These are phyloP conservation scores for Tilletia setariae DNA, from an alignment of 1,284 basidiomycete species.

Conservation along the genomic window DNA sequence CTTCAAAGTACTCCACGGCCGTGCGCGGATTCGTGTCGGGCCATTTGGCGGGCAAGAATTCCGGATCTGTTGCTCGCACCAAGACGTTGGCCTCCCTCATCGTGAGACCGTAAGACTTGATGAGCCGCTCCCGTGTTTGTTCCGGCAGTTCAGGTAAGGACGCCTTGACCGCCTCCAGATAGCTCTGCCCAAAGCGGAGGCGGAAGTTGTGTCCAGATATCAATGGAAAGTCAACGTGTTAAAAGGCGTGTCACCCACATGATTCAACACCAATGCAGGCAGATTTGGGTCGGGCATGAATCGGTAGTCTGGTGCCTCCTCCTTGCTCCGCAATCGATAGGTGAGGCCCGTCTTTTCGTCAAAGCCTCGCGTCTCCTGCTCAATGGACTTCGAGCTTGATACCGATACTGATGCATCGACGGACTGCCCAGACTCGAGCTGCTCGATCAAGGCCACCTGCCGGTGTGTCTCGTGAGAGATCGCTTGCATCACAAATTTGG, in stretches of 20 bases:
- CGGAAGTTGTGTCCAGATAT: no score
- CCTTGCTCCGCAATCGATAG: conserved; percentile 78
- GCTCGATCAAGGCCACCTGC: conserved; percentile 65
- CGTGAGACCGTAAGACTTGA: conserved; percentile 62
- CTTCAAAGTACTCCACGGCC: conserved; percentile 73
- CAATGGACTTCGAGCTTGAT: conserved; percentile 49
- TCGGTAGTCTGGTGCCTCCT: conserved; percentile 89
- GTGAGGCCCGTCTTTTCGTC: conserved; percentile 79
- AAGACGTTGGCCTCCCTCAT: conserved; percentile 57
- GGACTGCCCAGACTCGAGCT: conserved; percentile 52
- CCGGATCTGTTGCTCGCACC: conserved; percentile 34
- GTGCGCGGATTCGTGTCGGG: conserved; percentile 47
- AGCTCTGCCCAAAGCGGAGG: neutral
- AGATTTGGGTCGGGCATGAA: conserved; percentile 98
- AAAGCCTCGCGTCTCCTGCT: conserved; percentile 87
- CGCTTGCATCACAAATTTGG: conserved; percentile 79
- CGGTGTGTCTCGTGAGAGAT: conserved; percentile 73
- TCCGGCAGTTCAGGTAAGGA: conserved; percentile 76
- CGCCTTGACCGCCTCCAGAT: conserved; percentile 61
- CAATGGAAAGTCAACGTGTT: no score
- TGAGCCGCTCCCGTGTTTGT: conserved; percentile 65
- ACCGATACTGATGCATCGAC: no score
- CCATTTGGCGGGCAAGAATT: conserved; percentile 61
- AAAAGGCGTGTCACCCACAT: conserved; percentile 26
- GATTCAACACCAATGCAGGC: conserved; percentile 65